Evolutionary conservation across 1,139 yeast genomes (phyloP), one percentile per base, ranked within the genome.

Genomic region (Maudiozyma humilis): DNA sequence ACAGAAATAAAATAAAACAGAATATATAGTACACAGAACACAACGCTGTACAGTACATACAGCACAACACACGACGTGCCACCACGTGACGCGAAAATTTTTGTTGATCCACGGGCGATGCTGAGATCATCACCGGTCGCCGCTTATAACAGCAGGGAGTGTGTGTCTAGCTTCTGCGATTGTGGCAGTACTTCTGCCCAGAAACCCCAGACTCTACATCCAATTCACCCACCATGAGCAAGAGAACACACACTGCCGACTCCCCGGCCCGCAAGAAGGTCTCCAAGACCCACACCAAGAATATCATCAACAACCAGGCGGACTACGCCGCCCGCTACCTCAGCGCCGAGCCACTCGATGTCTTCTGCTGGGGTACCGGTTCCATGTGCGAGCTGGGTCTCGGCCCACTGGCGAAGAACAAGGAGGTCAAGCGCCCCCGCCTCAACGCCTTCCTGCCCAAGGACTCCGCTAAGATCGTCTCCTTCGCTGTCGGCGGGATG

Each of bases 351-450:
- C 73, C 73, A 15, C 67, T 89, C 44, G 93, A 87, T 56, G 71
- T 91, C 2, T 91, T 84, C 61, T 94, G 86, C 33, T 91, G 95
- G 83, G 99, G 99, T 30, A 77, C 95, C 1, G 98, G 98, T 1
- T 81, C 95, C 1, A 89, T 91, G 89, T 88, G 96, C 69, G 98
- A 93, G 62, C 71, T 91, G 32, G 99, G 98, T 1, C 71, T 91
- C 14, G 99, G 98, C 0, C 96, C 97, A 12, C 75, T 72, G 29
- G 85, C 94, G 2, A 81, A 73, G 50, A 91, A 86, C 33, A 87
- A 88, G 51, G 96, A 89, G 62, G 96, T 91, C 17, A 91, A 89
- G 60, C 78, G 99, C 57, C 99, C 99, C 13, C 76, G 98, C 53
- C 69, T 89, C 59, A 91, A 89, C 54, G 89, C 96, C 2, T 78